A percentile compares a stretch with the other conserved stretches of the same genome.
phyloP scores from a whole-genome alignment of 352 stramenopile genomes.

The Globisporangium solare region DNA sequence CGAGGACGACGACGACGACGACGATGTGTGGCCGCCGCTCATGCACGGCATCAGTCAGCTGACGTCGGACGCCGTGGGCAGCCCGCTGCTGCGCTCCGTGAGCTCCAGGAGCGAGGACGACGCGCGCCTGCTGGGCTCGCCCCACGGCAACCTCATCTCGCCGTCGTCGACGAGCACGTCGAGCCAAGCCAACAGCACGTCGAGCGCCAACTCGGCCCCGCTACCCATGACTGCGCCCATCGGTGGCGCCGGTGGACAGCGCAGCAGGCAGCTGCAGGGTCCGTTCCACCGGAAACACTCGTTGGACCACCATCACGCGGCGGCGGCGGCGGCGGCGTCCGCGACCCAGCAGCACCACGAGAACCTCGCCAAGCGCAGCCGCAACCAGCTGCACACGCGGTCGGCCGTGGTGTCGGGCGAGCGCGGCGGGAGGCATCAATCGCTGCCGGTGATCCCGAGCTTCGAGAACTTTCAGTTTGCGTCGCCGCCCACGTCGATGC shows the following conservation, averaged over 20 bases:
- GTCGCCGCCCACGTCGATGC: constrained; percentile 16
- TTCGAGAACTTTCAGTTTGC: constrained; percentile 28
- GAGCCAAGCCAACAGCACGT: constrained; percentile 28
- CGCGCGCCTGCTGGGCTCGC: constrained; percentile 22
- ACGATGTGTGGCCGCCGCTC: constrained; percentile 9
- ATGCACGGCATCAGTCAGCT: constrained; percentile 7
- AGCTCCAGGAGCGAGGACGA: constrained; percentile 36
- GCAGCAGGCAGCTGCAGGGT: constrained; percentile 15
- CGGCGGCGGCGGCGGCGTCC: constrained; percentile 12
- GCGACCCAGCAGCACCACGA: constrained; percentile 21
- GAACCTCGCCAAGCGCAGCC: constrained; percentile 7
- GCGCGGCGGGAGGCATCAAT: constrained; percentile 36
- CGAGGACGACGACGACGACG: constrained; percentile 1
- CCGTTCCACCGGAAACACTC: constrained; percentile 37
- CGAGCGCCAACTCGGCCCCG: constrained; percentile 30
- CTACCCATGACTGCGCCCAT: constrained; percentile 10
- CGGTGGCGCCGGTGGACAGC: constrained; percentile 5
- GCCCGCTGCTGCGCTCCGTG: constrained; percentile 35
- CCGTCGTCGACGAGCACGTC: constrained; percentile 52
- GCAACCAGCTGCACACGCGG: constrained; percentile 11
- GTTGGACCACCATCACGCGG: constrained; percentile 24
- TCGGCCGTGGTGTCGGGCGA: neutral
- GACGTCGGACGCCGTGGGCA: constrained; percentile 18
- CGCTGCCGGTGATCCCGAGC: constrained; percentile 50
- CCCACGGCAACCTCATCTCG: constrained; percentile 48